Base-by-base conservation (phyloP, 495 filamentous ascomycete species). In the Talaromyces liani region DNA sequence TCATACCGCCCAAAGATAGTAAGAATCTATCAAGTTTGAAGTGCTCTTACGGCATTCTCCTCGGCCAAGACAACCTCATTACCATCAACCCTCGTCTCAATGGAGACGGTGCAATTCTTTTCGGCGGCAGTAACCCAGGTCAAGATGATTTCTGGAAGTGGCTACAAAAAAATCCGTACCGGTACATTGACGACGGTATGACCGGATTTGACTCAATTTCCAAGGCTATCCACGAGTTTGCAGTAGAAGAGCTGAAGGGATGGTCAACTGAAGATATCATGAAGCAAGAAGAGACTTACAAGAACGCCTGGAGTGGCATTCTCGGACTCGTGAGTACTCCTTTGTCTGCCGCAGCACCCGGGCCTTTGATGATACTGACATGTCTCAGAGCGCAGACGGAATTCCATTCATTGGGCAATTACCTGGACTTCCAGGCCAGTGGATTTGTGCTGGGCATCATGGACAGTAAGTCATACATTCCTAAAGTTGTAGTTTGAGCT, bases 351-450 rank as follows among this genome's bases (percentile, higher is more conserved):
- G 49, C n/a, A n/a, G 9, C n/a, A 53, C 49, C n/a, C 18, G 4
- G 18, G 10, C 7, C 20, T 9, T 27, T 4, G 27, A 25, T 4
- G 49, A 41, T 10, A n/a, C 18, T 53, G 49, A 53, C 16, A 53
- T 53, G 25, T 24, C 4, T 20, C 16, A 53, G 49, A 53, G 49
- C 20, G 49, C 49, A 53, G 49, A 53, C 18, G 49, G 49, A n/a
- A 20, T 53, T 53, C 49, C 49, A 53, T 53, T 53, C 49, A n/a
- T 53, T 22, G 49, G 49, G 22, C 49, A 53, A 9, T 53, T 53
- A 53, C 49, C 49, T 53, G 49, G 49, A 14, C 49, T 53, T n/a
- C 49, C 49, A 53, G 49, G 20, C 49, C 49, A 53, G 49, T 53
- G 49, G 49, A n/a, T 53, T 53, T 53, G 49, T 24, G 49, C 49